These are phyloP conservation scores for Yarrowia yakushimensis DNA, from an alignment of 805 yeast genomes.

Conservation along the genomic window DNA sequence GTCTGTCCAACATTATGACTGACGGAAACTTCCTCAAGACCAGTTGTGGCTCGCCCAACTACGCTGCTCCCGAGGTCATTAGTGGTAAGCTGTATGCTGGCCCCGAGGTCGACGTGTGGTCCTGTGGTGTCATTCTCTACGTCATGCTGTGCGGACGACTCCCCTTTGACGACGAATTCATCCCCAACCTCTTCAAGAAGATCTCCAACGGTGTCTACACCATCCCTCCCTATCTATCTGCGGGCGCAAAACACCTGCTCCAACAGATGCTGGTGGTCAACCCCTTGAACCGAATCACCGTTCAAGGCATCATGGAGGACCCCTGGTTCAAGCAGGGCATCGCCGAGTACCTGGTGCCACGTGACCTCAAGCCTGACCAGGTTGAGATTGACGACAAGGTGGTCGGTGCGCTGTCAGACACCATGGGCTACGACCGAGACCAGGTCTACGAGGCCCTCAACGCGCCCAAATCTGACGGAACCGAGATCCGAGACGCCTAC, in stretches of 20 bases:
- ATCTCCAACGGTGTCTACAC: constrained; percentile 91
- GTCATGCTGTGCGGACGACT: constrained; percentile 95
- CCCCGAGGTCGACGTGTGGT: constrained; percentile 98
- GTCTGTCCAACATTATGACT: constrained; percentile 92
- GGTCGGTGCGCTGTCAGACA: constrained; percentile 65
- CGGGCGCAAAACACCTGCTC: constrained; percentile 78
- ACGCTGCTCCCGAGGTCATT: constrained; percentile 97
- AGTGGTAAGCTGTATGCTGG: constrained; percentile 95
- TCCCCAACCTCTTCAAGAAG: constrained; percentile 89
- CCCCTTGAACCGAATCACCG: constrained; percentile 89
- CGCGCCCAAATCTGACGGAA: constrained; percentile 42
- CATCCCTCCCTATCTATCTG: constrained; percentile 77
- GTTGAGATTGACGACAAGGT: constrained; percentile 67
- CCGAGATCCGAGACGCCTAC: constrained; percentile 80
- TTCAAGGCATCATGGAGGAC: constrained; percentile 87
- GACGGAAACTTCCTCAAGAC: constrained; percentile 95
- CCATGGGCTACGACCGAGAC: constrained; percentile 86
- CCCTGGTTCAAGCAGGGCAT: constrained; percentile 86
- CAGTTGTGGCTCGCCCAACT: constrained; percentile 93
- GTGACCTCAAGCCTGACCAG: constrained; percentile 38
- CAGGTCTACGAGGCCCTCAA: constrained; percentile 71
- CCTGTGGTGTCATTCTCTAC: constrained; percentile 90
- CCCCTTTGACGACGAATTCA: constrained; percentile 95
- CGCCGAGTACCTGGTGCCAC: constrained; percentile 73
- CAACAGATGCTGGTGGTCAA: constrained; percentile 92